phyloP scores from a whole-genome alignment of 2,329 filamentous ascomycete genomes.

The Fusarium nodosum region DNA sequence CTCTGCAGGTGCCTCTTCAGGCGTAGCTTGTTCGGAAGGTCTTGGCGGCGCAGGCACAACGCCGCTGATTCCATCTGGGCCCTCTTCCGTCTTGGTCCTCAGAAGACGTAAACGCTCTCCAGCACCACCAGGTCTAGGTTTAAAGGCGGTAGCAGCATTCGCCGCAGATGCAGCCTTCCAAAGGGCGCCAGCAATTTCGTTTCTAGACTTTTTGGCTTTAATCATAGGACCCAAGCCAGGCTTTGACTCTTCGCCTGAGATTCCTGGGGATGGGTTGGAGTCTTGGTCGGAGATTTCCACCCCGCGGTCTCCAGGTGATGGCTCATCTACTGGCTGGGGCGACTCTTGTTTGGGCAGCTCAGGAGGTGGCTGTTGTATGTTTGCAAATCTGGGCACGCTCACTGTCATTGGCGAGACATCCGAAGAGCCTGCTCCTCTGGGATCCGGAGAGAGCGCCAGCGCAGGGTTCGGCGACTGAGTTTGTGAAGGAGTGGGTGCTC shows the following conservation, averaged over 20 bases:
- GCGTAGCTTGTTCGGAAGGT: conserved; percentile 45
- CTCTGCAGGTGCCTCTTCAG: conserved; percentile 25
- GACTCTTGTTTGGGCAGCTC: conserved; percentile 42
- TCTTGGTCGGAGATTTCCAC: conserved; percentile 39
- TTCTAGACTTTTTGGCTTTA: conserved; percentile 79
- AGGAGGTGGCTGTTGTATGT: conserved; percentile 26
- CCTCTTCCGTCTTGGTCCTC: conserved; percentile 70
- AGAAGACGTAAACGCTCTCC: conserved; percentile 80
- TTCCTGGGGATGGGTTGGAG: conserved; percentile 21
- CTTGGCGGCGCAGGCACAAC: conserved; percentile 84
- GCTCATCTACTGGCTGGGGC: conserved; percentile 20
- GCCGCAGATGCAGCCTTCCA: conserved; percentile 76
- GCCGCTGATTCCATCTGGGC: conserved; percentile 88
- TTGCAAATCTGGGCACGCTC: conserved; percentile 39
- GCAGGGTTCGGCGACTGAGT: conserved; percentile 18
- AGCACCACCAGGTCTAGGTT: conserved; percentile 88
- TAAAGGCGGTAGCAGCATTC: conserved; percentile 74
- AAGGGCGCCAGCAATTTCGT: conserved; percentile 80
- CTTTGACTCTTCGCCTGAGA: conserved; percentile 33
- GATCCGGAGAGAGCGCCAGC: conserved; percentile 20
- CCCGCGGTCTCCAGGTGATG: conserved; percentile 27
- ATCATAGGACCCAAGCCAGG: conserved; percentile 85
- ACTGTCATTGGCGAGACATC: conserved; percentile 47
- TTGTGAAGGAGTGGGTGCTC: conserved; percentile 13
- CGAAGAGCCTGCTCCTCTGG: conserved; percentile 39